Conservation (phyloP, 2,329 filamentous ascomycete genomes). For the Paecilomyces variotii region DNA sequence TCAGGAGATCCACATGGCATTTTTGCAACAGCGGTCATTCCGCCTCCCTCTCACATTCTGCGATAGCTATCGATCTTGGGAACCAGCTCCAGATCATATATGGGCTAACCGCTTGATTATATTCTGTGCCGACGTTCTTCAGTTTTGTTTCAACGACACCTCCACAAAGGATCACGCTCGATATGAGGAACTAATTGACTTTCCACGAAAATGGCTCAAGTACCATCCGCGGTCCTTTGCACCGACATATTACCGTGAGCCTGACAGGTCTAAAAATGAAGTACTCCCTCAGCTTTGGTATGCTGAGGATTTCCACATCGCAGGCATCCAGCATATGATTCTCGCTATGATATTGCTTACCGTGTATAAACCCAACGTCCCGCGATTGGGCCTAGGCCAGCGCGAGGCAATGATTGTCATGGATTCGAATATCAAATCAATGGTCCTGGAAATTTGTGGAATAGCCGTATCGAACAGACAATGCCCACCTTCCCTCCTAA, state of each 20-base stretch:
- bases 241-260: conserved; percentile 14
- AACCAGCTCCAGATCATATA: conserved; percentile 42
- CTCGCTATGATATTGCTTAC: conserved; percentile 17
- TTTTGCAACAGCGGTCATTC: conserved; percentile 37
- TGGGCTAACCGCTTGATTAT: conserved; percentile 57
- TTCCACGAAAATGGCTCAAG: conserved; percentile 13
- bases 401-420: conserved; percentile 3
- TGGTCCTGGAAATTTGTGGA: conserved; percentile 11
- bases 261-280: conserved; percentile 10
- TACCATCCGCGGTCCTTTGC: conserved; percentile 12
- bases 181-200: conserved; percentile 12
- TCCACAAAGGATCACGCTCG: neutral
- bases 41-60: conserved; percentile 45
- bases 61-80: conserved; percentile 46
- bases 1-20: conserved; percentile 40
- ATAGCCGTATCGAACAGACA: conserved; percentile 14
- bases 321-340: conserved; percentile 14
- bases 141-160: conserved; percentile 49
- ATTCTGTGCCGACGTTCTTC: conserved; percentile 56
- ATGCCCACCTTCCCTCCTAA: conserved; percentile 10
- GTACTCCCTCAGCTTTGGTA: conserved; percentile 20
- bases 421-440: conserved; percentile 7
- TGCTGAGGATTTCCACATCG: conserved; percentile 16
- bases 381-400: conserved; percentile 15
- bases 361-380: conserved; percentile 18